Conservation (phyloP, 1,284 basidiomycete species). For the Cystobasidium pallidum region DNA sequence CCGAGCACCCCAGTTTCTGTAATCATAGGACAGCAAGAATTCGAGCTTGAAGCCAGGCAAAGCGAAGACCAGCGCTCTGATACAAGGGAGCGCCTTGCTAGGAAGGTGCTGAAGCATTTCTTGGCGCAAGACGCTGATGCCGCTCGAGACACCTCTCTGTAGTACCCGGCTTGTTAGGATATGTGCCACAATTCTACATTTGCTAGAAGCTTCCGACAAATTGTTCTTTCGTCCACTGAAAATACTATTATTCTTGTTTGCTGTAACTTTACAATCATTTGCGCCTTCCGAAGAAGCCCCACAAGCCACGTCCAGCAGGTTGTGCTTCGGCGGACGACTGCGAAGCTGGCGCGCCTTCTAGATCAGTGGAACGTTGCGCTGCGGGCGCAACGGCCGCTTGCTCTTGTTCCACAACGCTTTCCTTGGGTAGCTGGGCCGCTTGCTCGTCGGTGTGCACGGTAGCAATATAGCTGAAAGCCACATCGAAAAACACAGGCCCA, state of each 20-base stretch:
- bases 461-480: constrained; percentile 91
- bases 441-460: constrained; percentile 67
- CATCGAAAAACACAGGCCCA: constrained; percentile 77
- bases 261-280: constrained; percentile 8
- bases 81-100: constrained; percentile 7
- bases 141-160: too few relatives aligned
- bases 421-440: background rate
- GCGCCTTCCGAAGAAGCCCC: constrained; percentile 37
- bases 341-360: background rate
- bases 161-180: too few relatives aligned
- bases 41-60: constrained; percentile 2
- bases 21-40: constrained; percentile 10
- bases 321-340: background rate
- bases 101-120: constrained; percentile 27
- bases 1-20: background rate
- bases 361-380: background rate
- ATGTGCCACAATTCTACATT: too few relatives aligned
- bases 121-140: constrained; percentile 2
- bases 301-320: constrained; percentile 25
- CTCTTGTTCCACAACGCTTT: background rate
- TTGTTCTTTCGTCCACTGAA: too few relatives aligned
- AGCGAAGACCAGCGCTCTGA: background rate
- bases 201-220: too few relatives aligned
- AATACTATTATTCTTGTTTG: too few relatives aligned
- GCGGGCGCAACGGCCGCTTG: too few relatives aligned